Base-by-base conservation (phyloP, 139 green algal genomes). In the Picocystis salinarum region DNA sequence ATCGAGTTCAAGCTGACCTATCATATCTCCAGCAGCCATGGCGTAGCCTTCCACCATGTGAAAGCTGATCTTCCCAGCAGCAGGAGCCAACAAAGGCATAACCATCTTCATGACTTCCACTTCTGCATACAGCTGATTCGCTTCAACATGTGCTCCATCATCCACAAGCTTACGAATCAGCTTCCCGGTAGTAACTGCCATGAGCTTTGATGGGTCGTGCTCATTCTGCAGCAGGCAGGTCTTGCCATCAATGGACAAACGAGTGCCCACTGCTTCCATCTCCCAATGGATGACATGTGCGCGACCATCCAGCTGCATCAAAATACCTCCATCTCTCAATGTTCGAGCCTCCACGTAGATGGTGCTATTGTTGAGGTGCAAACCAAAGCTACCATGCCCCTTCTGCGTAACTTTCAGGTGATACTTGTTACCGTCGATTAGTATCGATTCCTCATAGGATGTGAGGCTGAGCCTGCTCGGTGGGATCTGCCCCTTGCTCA, bases 51-150 rank as follows among this genome's bases (percentile, higher is more conserved):
- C 82, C 1, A 74, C 60, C 15, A 66, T 13, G 20, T 28, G n/a
- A 11, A 30, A 59, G 37, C 49, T 31, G n/a, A 90, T 55, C 6
- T 46, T 47, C 28, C 83, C 83, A 3, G 67, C 36, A 6, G 77
- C 78, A 27, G 79, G 75, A 2, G 67, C 55, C 24, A 82, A 49
- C 45, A 91, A 55, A 24, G 67, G 68, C 80, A 91, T 89, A 51
- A 91, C 52, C 71, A 90, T 93, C 67, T 93, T 92, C 82, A 93
- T 92, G 2, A 91, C 81, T 56, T 83, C 66, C n/a, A 85, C 49
- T 55, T 90, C 80, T 7, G 75, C 79, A 47, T 83, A 93, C 1
- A 77, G 52, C 41, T 73, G 46, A 52, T 80, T 72, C 5, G 56
- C 34, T 9, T 55, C 47, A 12, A 93, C 64, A 33, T 74, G 58